phyloP scores from a whole-genome alignment of 345 rosid species.

The Isatis tinctoria region DNA sequence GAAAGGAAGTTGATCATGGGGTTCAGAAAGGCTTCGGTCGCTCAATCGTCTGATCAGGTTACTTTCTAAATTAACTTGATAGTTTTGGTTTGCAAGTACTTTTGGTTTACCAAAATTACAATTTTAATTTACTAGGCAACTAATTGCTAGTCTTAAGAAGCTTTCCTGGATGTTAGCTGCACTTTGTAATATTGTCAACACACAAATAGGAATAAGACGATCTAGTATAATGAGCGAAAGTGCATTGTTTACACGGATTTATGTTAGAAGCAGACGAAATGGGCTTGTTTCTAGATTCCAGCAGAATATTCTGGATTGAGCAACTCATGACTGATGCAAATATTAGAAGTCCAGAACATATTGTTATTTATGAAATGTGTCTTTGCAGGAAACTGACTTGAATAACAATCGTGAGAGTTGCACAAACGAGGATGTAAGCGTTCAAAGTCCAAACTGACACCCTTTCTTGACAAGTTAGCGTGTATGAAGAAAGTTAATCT shows the following conservation, averaged over 20 bases:
- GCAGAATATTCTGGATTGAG: neutral
- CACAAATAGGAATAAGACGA: neutral
- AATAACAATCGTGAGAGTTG: slow-evolving; percentile 42
- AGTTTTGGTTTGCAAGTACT: neutral
- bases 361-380: slow-evolving; percentile 9
- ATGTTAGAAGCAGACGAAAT: neutral
- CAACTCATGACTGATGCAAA: neutral
- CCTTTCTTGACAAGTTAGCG: slow-evolving; percentile 30
- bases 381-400: slow-evolving; percentile 65
- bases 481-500: slow-evolving; percentile 23
- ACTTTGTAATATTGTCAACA: neutral
- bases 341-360: neutral
- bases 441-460: slow-evolving; percentile 26
- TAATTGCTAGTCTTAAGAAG: slow-evolving; percentile 6
- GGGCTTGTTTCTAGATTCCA: neutral
- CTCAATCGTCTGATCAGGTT: slow-evolving; percentile 85
- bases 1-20: slow-evolving; percentile 95
- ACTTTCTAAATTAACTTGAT: slow-evolving; percentile 20
- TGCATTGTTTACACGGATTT: neutral
- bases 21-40: slow-evolving; percentile 74
- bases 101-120: neutral
- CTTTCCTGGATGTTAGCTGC: slow-evolving; percentile 9
- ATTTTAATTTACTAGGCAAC: neutral
- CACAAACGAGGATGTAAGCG: slow-evolving; percentile 62
- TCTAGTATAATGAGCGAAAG: neutral